A percentile compares a stretch with the other conserved stretches of the same genome.
These are phyloP conservation scores for Aspergillus hancockii DNA, from an alignment of 495 filamentous ascomycete species.

Conservation along the genomic window DNA sequence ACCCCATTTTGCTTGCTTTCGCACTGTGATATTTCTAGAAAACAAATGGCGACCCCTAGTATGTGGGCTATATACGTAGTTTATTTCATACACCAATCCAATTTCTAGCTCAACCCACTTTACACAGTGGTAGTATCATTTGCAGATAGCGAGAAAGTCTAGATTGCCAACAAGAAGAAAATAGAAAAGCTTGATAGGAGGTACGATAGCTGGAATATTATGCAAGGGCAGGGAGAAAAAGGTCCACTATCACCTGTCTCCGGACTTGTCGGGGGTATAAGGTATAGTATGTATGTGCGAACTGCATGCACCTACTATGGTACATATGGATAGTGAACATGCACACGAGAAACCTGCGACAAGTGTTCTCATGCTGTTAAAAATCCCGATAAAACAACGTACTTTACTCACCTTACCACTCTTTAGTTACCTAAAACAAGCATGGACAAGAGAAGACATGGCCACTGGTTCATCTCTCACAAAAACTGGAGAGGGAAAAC, in stretches of 20 bases:
- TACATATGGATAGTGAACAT: too few relatives aligned
- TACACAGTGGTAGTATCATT: background rate
- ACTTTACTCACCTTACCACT: too few relatives aligned
- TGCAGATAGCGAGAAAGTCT: background rate
- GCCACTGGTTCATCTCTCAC: background rate
- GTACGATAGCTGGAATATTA: background rate
- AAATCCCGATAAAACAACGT: too few relatives aligned
- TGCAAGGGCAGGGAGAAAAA: background rate
- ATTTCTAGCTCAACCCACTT: background rate
- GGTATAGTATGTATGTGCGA: background rate
- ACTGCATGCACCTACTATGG: too few relatives aligned
- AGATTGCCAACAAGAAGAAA: background rate
- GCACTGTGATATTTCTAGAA: background rate
- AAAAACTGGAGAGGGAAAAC: background rate
- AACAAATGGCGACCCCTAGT: background rate
- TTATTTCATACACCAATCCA: background rate
- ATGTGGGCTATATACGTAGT: background rate
- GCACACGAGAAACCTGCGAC: too few relatives aligned
- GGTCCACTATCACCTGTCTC: background rate
- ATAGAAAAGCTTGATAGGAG: constrained; percentile 1
- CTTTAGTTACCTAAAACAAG: too few relatives aligned
- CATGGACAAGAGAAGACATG: background rate
- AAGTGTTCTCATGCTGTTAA: too few relatives aligned
- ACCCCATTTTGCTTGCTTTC: background rate
- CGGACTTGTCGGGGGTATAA: background rate